Percentiles rank a stretch among this genome's conserved stretches.
These are phyloP conservation scores for Monilinia fructicola DNA, from an alignment of 2,329 filamentous ascomycete genomes.

Conservation along the genomic window DNA sequence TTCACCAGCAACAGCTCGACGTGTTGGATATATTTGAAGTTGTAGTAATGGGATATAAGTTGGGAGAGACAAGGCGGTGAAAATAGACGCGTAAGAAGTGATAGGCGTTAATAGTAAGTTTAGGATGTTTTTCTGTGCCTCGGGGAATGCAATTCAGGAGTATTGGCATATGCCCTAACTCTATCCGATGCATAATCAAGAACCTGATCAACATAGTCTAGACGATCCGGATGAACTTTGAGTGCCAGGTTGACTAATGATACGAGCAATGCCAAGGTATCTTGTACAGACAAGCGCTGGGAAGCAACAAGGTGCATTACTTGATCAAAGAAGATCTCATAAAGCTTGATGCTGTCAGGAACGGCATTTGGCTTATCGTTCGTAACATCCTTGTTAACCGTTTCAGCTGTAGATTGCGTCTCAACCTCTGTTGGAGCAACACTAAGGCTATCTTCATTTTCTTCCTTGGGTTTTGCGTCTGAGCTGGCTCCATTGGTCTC, in stretches of 20 bases:
- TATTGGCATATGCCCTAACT: constrained; percentile 85
- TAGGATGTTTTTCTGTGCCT: constrained; percentile 84
- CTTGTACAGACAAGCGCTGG: constrained; percentile 87
- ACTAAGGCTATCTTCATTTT: constrained; percentile 46
- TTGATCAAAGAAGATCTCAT: constrained; percentile 96
- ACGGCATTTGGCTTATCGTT: constrained; percentile 52
- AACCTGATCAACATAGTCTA: constrained; percentile 95
- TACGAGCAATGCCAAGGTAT: constrained; percentile 90
- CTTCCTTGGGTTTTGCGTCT: constrained; percentile 42
- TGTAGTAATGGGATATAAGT: constrained; percentile 89
- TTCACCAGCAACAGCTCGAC: constrained; percentile 86
- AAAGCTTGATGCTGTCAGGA: constrained; percentile 79
- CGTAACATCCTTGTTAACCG: constrained; percentile 43
- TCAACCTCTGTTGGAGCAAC: constrained; percentile 46
- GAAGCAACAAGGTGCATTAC: constrained; percentile 91
- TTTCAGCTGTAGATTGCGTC: constrained; percentile 23
- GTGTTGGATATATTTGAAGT: constrained; percentile 88
- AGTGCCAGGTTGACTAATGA: constrained; percentile 90
- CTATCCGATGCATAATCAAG: constrained; percentile 85
- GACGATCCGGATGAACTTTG: constrained; percentile 88
- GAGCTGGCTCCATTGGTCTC: constrained; percentile 35
- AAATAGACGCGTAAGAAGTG: constrained; percentile 86
- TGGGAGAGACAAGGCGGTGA: constrained; percentile 91
- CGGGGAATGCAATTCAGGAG: constrained; percentile 90
- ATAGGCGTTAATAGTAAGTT: constrained; percentile 88